Percentiles rank a stretch among this genome's conserved stretches.
These are phyloP conservation scores for Benincasa hispida DNA, from an alignment of 306 rosid genomes.

Conservation along the genomic window DNA sequence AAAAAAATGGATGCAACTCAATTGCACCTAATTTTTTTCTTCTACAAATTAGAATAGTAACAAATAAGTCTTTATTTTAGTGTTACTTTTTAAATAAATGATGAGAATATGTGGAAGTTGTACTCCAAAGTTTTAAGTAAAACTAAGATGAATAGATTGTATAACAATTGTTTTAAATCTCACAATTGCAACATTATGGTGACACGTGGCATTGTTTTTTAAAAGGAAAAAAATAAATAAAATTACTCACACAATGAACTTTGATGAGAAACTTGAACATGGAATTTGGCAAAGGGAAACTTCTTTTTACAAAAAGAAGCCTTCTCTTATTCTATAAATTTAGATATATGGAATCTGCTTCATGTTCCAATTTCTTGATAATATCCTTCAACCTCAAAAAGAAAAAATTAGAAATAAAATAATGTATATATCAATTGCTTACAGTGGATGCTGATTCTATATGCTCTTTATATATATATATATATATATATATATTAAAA, in stretches of 20 bases:
- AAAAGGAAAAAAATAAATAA: background rate
- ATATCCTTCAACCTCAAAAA: background rate
- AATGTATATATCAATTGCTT: background rate
- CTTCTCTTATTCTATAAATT: background rate
- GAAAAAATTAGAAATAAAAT: background rate
- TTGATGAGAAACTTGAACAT: background rate
- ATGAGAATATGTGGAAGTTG: background rate
- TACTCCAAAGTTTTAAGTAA: background rate
- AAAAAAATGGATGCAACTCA: too few species aligned
- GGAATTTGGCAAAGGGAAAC: slow-evolving; percentile 4
- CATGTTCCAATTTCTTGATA: background rate
- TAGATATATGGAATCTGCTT: background rate
- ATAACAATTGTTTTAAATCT: background rate
- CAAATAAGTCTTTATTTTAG: too few species aligned
- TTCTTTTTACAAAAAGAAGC: background rate
- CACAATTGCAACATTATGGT: background rate
- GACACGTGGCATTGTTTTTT: background rate
- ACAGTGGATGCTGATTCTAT: background rate
- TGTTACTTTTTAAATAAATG: background rate
- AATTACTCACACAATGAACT: background rate
- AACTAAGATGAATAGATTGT: background rate
- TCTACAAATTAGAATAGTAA: too few species aligned
- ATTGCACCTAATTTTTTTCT: too few species aligned
- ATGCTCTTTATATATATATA: too few species aligned
- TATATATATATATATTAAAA: too few species aligned